Evolutionary conservation across 2,329 filamentous ascomycete species (phyloP).

Genomic region (Hyphodiscus sp.): DNA sequence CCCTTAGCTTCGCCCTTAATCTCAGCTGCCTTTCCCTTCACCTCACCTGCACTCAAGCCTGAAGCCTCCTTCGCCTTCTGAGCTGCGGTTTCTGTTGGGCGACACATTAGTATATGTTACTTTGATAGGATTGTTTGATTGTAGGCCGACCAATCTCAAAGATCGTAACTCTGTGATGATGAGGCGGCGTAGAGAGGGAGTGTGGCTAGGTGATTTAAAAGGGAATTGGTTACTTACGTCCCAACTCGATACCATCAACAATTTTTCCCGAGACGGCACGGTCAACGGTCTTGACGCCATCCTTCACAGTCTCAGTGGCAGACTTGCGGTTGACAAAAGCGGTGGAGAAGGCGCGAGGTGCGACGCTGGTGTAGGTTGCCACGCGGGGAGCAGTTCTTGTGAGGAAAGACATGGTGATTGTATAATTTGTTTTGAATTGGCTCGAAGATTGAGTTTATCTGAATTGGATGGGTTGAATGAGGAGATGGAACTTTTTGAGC

Average conservation of each 20-base stretch:
- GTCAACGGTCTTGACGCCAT: constrained; percentile 53
- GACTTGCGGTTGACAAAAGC: constrained; percentile 40
- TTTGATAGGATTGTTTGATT: background rate
- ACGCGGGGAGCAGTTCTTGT: constrained; percentile 36
- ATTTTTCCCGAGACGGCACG: constrained; percentile 54
- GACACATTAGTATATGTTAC: background rate
- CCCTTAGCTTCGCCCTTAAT: constrained; percentile 31
- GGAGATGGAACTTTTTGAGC: background rate
- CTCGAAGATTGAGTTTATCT: background rate
- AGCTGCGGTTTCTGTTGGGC: constrained; percentile 27
- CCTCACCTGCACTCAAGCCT: constrained; percentile 31
- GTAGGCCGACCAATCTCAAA: background rate
- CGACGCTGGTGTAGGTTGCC: constrained; percentile 26
- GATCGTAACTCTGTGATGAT: background rate
- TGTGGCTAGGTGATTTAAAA: background rate
- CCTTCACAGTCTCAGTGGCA: constrained; percentile 49
- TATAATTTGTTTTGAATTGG: background rate
- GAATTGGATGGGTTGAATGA: background rate
- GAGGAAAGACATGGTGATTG: constrained; percentile 45
- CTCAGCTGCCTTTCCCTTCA: constrained; percentile 36
- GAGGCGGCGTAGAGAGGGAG: background rate
- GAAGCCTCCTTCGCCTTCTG: constrained; percentile 42
- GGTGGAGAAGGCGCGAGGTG: constrained; percentile 45
- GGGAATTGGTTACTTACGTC: constrained; percentile 38
- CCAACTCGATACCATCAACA: constrained; percentile 53